A percentile compares a stretch with the other conserved stretches of the same genome.
Evolutionary conservation across 169 alveolate genomes (phyloP).

Genomic region (Besnoitia besnoiti): DNA sequence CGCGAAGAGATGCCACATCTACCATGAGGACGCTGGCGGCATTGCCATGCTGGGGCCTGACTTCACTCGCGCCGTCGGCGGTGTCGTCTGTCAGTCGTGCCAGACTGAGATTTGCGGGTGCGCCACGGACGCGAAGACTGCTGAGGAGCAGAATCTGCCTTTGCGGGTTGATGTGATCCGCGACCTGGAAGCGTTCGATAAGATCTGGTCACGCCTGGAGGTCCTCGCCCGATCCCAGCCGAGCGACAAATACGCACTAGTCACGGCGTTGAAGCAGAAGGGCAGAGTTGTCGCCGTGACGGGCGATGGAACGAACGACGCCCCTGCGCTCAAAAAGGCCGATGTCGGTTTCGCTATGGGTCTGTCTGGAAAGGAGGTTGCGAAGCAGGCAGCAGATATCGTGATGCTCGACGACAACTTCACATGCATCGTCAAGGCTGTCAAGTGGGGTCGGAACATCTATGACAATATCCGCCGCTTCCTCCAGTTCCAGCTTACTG

Average conservation of each 20-base stretch:
- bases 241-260: slow-evolving; percentile 89
- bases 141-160: slow-evolving; percentile 71
- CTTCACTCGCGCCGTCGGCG: slow-evolving; percentile 75
- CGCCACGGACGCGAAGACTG: slow-evolving; percentile 72
- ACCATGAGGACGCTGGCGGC: slow-evolving; percentile 72
- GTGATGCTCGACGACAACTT: slow-evolving; percentile 91
- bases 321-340: slow-evolving; percentile 94
- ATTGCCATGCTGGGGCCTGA: slow-evolving; percentile 71
- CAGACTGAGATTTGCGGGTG: slow-evolving; percentile 74
- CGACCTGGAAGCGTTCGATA: slow-evolving; percentile 78
- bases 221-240: slow-evolving; percentile 93
- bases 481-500: slow-evolving; percentile 90
- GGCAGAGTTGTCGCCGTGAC: slow-evolving; percentile 92
- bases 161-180: slow-evolving; percentile 81
- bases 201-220: slow-evolving; percentile 74
- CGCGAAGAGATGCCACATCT: slow-evolving; percentile 86
- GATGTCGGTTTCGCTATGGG: slow-evolving; percentile 96
- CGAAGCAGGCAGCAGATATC: slow-evolving; percentile 92
- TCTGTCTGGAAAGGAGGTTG: slow-evolving; percentile 89
- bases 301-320: slow-evolving; percentile 96
- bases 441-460: slow-evolving; percentile 90
- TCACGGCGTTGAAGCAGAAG: slow-evolving; percentile 75
- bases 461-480: slow-evolving; percentile 90
- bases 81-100: slow-evolving; percentile 81
- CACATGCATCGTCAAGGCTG: slow-evolving; percentile 88